Evolutionary conservation across 2,329 filamentous ascomycete genomes (phyloP).

Genomic region (Sordariomycetes sp.): DNA sequence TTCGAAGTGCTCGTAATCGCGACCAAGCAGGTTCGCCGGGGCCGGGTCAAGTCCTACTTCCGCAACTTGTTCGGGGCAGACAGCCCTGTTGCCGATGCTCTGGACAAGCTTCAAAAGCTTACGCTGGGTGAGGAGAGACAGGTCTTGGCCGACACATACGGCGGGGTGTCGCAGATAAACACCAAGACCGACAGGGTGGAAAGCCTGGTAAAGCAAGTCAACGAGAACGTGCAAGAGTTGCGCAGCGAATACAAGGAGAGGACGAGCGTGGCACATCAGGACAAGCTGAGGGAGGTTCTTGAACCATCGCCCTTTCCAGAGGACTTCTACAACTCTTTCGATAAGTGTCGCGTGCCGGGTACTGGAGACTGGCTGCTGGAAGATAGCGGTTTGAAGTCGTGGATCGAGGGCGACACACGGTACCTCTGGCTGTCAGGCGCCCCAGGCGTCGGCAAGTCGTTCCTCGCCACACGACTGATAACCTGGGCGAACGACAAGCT

Average conservation of each 20-base stretch:
- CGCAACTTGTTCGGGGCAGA: slow-evolving; percentile 28
- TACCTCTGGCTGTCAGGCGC: slow-evolving; percentile 35
- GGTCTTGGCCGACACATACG: slow-evolving; percentile 33
- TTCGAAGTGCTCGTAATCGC: slow-evolving; percentile 35
- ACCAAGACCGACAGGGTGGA: slow-evolving; percentile 25
- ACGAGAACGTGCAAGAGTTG: slow-evolving; percentile 22
- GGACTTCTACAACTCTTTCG: slow-evolving; percentile 30
- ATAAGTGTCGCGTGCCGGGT: slow-evolving; percentile 24
- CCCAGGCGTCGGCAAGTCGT: slow-evolving; percentile 37
- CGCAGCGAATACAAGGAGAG: slow-evolving; percentile 23
- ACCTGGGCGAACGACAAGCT: slow-evolving; percentile 24
- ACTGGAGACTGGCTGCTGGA: slow-evolving; percentile 37
- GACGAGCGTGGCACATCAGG: slow-evolving; percentile 19
- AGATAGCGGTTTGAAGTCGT: slow-evolving; percentile 27
- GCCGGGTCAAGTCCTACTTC: slow-evolving; percentile 30
- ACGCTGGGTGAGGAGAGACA: slow-evolving; percentile 30
- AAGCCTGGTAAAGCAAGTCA: slow-evolving; percentile 22
- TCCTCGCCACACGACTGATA: slow-evolving; percentile 32
- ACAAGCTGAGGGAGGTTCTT: slow-evolving; percentile 28
- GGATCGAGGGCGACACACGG: slow-evolving; percentile 26
- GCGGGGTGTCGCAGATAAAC: slow-evolving; percentile 23
- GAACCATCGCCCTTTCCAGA: slow-evolving; percentile 31
- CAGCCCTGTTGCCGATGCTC: slow-evolving; percentile 26
- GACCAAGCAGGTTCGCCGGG: slow-evolving; percentile 28
- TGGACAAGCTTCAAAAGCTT: slow-evolving; percentile 29